These are phyloP conservation scores for Cyclostephanos tholiformis DNA, from an alignment of 108 stramenopile species.

Conservation along the genomic window DNA sequence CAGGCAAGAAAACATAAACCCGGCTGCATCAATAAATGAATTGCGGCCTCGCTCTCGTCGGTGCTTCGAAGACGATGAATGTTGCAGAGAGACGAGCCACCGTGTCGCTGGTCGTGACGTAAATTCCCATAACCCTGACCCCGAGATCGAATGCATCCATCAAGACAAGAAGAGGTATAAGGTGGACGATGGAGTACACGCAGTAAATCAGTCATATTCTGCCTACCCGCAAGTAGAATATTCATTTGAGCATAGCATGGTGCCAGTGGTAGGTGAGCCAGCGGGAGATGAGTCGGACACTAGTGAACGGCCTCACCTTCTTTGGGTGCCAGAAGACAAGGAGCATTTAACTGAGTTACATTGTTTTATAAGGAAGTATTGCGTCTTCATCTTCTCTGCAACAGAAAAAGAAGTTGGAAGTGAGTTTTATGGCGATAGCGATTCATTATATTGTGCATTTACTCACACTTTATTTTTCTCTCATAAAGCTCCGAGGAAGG, in stretches of 20 bases:
- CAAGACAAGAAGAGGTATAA: neutral
- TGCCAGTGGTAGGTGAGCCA: constrained; percentile 4
- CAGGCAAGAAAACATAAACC: neutral
- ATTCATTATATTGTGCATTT: neutral
- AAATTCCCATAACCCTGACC: neutral
- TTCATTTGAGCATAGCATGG: neutral
- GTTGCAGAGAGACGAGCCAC: neutral
- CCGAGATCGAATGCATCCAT: neutral
- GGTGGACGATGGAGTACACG: neutral
- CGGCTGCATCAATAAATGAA: neutral
- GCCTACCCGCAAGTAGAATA: neutral
- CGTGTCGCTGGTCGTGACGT: neutral
- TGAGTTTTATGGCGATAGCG: constrained; percentile 15
- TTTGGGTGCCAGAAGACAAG: constrained; percentile 63
- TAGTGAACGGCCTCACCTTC: constrained; percentile 22
- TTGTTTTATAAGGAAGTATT: constrained; percentile 76
- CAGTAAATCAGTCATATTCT: neutral
- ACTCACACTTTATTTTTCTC: constrained; percentile 1
- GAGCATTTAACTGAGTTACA: constrained; percentile 81
- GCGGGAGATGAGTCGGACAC: constrained; percentile 11
- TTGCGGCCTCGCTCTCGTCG: neutral
- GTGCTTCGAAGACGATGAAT: neutral
- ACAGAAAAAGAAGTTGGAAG: constrained; percentile 59
- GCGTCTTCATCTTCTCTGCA: constrained; percentile 80
- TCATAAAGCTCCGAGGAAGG: constrained; percentile 63